Conservation (phyloP, 768 basidiomycete genomes). For the Chlorophyllum brunneum region DNA sequence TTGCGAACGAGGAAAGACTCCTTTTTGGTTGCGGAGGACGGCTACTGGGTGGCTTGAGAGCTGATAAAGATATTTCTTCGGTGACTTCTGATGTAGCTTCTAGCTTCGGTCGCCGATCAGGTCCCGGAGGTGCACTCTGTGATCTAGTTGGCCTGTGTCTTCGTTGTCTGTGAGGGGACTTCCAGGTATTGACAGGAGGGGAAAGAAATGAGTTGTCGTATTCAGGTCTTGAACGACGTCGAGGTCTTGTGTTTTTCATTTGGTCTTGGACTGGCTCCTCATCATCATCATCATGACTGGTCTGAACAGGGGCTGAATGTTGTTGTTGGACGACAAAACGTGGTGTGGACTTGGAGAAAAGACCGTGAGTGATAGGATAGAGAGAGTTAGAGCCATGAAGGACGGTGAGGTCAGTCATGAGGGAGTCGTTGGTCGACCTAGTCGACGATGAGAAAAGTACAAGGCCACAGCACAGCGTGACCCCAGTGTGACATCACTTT, state of each 20-base stretch:
- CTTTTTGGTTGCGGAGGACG: too few species aligned
- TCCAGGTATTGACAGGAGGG: constrained; percentile 48
- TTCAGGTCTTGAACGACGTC: constrained; percentile 4
- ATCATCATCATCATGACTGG: constrained; percentile 36
- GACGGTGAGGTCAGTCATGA: constrained; percentile 43
- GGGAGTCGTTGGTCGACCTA: not conserved
- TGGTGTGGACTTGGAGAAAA: constrained; percentile 25
- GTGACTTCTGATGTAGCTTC: constrained; percentile 10
- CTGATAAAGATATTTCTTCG: too few species aligned
- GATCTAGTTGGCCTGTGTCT: constrained; percentile 43
- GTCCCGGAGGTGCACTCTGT: constrained; percentile 43
- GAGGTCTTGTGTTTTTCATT: constrained; percentile 23
- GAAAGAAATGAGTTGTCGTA: constrained; percentile 36
- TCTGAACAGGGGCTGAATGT: constrained; percentile 20
- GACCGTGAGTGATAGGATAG: constrained; percentile 30
- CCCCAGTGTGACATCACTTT: not conserved
- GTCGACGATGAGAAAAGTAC: not conserved
- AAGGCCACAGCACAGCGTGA: not conserved
- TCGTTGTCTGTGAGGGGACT: constrained; percentile 24
- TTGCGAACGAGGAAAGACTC: too few species aligned
- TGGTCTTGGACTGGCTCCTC: constrained; percentile 34
- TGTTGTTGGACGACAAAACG: constrained; percentile 10
- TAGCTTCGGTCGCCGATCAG: constrained; percentile 17
- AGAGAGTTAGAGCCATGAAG: constrained; percentile 46
- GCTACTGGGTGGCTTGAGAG: too few species aligned